A percentile compares a stretch with the other conserved stretches of the same genome.
These are phyloP conservation scores for Phytophthora vignae DNA, from an alignment of 352 stramenopile genomes.

Conservation along the genomic window DNA sequence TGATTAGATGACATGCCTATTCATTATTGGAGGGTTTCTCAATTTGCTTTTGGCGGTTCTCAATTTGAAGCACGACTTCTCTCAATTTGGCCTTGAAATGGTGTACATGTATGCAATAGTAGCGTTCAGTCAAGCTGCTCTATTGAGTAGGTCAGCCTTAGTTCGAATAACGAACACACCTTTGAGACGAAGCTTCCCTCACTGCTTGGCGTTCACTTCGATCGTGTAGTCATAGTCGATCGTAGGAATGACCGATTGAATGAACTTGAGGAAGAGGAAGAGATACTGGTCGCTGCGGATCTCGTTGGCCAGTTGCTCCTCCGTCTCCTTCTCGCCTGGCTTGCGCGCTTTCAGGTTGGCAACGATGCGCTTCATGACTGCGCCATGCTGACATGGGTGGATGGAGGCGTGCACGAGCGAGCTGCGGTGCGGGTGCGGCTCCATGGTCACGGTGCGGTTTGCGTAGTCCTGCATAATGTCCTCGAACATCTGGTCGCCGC, in stretches of 20 bases:
- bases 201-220: conserved; percentile 91
- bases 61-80: too few relatives aligned
- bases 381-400: conserved; percentile 98
- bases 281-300: conserved; percentile 97
- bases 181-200: conserved; percentile 1
- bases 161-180: not conserved
- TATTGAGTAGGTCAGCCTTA: not conserved
- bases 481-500: conserved; percentile 96
- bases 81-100: too few relatives aligned
- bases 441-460: conserved; percentile 99
- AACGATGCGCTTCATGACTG: conserved; percentile 99
- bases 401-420: conserved; percentile 94
- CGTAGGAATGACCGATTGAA: conserved; percentile 98
- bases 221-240: conserved; percentile 99
- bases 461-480: conserved; percentile 99
- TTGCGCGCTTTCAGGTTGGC: conserved; percentile 89
- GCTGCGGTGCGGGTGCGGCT: conserved; percentile 95
- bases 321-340: conserved; percentile 33
- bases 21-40: too few relatives aligned
- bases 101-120: not conserved
- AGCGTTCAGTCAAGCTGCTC: not conserved
- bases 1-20: too few relatives aligned
- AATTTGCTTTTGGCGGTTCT: too few relatives aligned
- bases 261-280: conserved; percentile 99
- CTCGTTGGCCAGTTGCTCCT: conserved; percentile 42